Percentiles rank a stretch among this genome's conserved stretches.
phyloP scores from a whole-genome alignment of 2,329 filamentous ascomycete species.

The Plenodomus tracheiphilus region DNA sequence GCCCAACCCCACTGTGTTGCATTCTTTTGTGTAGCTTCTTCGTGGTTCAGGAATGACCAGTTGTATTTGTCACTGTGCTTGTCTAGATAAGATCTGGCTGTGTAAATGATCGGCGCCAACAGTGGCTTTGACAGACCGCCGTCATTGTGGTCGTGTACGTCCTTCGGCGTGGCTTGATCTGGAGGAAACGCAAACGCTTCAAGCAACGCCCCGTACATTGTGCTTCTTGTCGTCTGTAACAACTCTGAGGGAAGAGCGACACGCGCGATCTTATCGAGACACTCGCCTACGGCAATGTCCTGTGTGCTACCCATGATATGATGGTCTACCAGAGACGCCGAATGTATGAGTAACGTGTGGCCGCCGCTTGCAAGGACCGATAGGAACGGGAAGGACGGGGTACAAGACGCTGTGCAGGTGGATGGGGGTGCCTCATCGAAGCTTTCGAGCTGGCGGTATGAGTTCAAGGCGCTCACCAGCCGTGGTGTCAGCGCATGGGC shows the following conservation, averaged over 20 bases:
- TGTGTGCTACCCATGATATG: constrained; percentile 69
- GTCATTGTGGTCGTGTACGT: constrained; percentile 3
- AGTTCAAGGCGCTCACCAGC: constrained; percentile 66
- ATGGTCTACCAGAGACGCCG: constrained; percentile 69
- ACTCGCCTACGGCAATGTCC: constrained; percentile 89
- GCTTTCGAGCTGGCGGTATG: background rate
- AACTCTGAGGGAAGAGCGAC: constrained; percentile 68
- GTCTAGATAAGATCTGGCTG: constrained; percentile 26
- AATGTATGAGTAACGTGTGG: constrained; percentile 84
- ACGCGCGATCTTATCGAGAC: constrained; percentile 84
- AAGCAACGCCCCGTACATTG: constrained; percentile 80
- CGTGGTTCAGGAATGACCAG: constrained; percentile 62
- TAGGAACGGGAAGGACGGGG: constrained; percentile 77
- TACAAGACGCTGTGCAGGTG: constrained; percentile 3
- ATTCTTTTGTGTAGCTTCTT: constrained; percentile 59
- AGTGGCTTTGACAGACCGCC: background rate
- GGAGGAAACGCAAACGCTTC: constrained; percentile 79
- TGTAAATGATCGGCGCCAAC: constrained; percentile 1
- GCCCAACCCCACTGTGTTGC: constrained; percentile 64
- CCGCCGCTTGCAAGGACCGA: constrained; percentile 90
- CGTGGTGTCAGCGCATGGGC: constrained; percentile 89
- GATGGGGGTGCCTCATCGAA: constrained; percentile 4
- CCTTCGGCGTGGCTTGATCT: constrained; percentile 1
- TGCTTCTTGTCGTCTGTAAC: constrained; percentile 59
- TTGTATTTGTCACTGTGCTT: constrained; percentile 36